Base-by-base conservation (phyloP, 2,329 filamentous ascomycete species). In the Xylaria sp. region DNA sequence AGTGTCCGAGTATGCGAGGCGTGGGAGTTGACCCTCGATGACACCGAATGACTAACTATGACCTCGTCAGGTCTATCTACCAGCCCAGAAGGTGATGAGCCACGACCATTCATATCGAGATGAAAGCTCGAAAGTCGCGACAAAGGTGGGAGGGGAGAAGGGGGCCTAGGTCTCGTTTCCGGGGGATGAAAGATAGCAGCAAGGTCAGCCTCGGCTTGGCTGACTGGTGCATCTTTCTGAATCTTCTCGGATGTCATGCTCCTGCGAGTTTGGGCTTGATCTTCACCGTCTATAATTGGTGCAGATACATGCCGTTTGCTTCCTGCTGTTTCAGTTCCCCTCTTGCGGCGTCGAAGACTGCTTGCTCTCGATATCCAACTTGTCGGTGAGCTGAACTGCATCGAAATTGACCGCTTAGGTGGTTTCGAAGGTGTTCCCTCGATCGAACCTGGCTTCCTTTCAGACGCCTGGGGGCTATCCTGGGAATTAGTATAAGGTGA, bases 311-410 rank as follows among this genome's bases (percentile, higher is more conserved):
- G 83, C 60, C 87, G 86, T 77, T 82, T 84, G 74, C 80, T 79
- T 74, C 78, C 79, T 73, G 78, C 81, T 28, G 80, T 77, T 63
- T 84, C 81, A 69, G 80, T 79, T 67, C 82, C 83, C 69, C 85
- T 83, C 78, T 89, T 90, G 37, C 84, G 80, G 25, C 85, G 85
- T 58, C 87, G 85, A 63, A 90, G 76, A 78, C 88, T 90, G 64
- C 87, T 85, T 9, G 84, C 82, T 76, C 82, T 86, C 41, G 86
- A 80, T 70, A 89, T 86, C 87, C 88, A 90, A 59, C 81, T 85
- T 59, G 81, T 82, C 18, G 88, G 84, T 1, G 88, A 87, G 69
- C 83, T 83, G 69, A 91, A 88, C 64, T 89, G 87, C 83, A 88
- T 86, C 18, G 89, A 90, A 31, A 88, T 80, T 18, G 89, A 89